A percentile compares a stretch with the other conserved stretches of the same genome.
phyloP scores from a whole-genome alignment of 1,284 basidiomycete genomes.

The Fomitopsis palustris region DNA sequence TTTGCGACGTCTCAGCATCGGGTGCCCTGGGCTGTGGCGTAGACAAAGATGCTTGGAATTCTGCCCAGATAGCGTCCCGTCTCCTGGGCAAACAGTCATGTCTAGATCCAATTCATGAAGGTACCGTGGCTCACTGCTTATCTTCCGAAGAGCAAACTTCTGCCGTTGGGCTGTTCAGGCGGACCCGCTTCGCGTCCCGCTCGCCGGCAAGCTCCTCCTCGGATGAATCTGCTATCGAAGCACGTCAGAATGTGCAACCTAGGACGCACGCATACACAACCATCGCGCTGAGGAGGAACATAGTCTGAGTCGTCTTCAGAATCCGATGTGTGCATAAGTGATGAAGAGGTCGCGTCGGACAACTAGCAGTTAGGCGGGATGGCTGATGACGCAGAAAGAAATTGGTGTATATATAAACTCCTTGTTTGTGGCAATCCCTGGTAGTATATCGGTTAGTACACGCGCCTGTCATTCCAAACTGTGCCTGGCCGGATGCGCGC shows the following conservation, averaged over 20 bases:
- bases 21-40: slow-evolving; percentile 6
- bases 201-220: slow-evolving; percentile 24
- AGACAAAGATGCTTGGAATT: slow-evolving; percentile 52
- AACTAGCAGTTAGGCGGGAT: too few relatives aligned
- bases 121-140: slow-evolving; percentile 36
- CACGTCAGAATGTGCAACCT: not conserved
- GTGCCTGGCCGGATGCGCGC: slow-evolving; percentile 21
- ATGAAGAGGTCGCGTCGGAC: too few relatives aligned
- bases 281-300: slow-evolving; percentile 42
- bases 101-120: too few relatives aligned
- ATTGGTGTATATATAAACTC: too few relatives aligned
- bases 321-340: slow-evolving; percentile 35
- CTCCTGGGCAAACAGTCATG: slow-evolving; percentile 37
- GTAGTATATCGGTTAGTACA: slow-evolving; percentile 16
- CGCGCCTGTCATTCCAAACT: slow-evolving; percentile 9
- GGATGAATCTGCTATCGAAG: slow-evolving; percentile 20
- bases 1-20: slow-evolving; percentile 6
- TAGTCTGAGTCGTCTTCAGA: slow-evolving; percentile 69
- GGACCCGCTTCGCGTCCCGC: slow-evolving; percentile 26
- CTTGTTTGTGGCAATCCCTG: too few relatives aligned
- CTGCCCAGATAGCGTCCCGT: slow-evolving; percentile 55
- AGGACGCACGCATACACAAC: slow-evolving; percentile 1
- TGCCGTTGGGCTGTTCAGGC: slow-evolving; percentile 11
- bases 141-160: slow-evolving; percentile 37
- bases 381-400: too few relatives aligned